Evolutionary conservation across 2,329 filamentous ascomycete genomes (phyloP).

Genomic region (Decorospora gaudefroyi): DNA sequence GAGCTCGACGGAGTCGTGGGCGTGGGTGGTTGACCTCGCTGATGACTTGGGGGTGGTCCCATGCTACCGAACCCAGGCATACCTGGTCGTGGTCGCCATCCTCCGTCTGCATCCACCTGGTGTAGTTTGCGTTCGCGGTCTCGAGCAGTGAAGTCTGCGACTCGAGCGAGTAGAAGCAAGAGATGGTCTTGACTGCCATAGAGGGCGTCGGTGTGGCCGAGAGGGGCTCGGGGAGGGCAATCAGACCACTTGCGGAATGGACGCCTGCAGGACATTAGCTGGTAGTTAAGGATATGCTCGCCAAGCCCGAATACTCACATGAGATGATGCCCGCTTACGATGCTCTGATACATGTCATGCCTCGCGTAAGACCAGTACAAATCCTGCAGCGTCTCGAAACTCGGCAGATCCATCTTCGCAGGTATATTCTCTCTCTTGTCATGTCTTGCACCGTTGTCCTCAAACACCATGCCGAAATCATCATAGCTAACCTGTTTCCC

Average conservation of each 20-base stretch:
- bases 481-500: conserved; percentile 64
- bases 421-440: conserved; percentile 44
- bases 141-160: conserved; percentile 75
- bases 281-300: background rate
- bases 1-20: conserved; percentile 31
- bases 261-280: conserved; percentile 61
- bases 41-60: conserved; percentile 39
- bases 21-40: conserved; percentile 29
- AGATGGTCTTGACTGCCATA: conserved; percentile 91
- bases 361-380: conserved; percentile 96
- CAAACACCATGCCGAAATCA: conserved; percentile 58
- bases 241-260: conserved; percentile 81
- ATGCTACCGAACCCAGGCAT: conserved; percentile 50
- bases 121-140: conserved; percentile 80
- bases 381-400: conserved; percentile 80
- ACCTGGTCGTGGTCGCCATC: conserved; percentile 58
- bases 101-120: conserved; percentile 63
- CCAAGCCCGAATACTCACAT: conserved; percentile 65
- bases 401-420: conserved; percentile 66
- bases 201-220: conserved; percentile 76
- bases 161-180: conserved; percentile 76
- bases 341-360: conserved; percentile 89
- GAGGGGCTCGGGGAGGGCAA: conserved; percentile 80
- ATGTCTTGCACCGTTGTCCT: conserved; percentile 35
- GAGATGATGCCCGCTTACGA: conserved; percentile 80